Conservation (phyloP, 306 rosid genomes). For the Adenanthera pavonina region DNA sequence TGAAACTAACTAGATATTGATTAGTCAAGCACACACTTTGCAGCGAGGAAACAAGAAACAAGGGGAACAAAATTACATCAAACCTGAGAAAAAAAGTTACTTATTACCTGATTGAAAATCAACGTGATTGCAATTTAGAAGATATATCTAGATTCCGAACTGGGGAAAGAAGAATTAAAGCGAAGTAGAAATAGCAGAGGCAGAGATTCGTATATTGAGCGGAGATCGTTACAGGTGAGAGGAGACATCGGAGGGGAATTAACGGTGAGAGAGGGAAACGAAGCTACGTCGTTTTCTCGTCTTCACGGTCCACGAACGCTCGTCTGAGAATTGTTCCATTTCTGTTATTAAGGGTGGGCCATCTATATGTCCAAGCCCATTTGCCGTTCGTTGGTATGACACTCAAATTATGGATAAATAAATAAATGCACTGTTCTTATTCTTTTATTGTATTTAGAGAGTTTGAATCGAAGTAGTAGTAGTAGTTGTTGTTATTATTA, state of each 20-base stretch:
- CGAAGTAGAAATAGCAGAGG: not conserved
- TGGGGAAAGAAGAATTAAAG: not conserved
- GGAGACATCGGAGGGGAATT: not conserved
- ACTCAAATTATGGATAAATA: too few species aligned
- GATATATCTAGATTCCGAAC: slow-evolving; percentile 9
- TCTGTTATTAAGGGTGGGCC: not conserved
- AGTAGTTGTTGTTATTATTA: too few species aligned
- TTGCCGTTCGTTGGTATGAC: too few species aligned
- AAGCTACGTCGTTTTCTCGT: not conserved
- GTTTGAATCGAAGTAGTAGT: too few species aligned
- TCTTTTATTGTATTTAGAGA: too few species aligned
- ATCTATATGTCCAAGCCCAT: not conserved
- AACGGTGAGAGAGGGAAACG: not conserved
- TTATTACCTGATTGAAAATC: slow-evolving; percentile 27
- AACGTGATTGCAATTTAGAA: not conserved
- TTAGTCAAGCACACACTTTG: not conserved
- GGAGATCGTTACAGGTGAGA: not conserved
- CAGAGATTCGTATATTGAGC: slow-evolving; percentile 8
- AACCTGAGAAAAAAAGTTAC: not conserved
- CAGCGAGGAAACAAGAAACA: not conserved
- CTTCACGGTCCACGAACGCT: not conserved
- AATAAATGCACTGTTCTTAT: too few species aligned
- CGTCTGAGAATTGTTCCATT: not conserved
- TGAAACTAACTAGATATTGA: slow-evolving; percentile 31
- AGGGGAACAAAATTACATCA: not conserved